phyloP scores from a whole-genome alignment of 345 rosid species.

The Salix brachista region DNA sequence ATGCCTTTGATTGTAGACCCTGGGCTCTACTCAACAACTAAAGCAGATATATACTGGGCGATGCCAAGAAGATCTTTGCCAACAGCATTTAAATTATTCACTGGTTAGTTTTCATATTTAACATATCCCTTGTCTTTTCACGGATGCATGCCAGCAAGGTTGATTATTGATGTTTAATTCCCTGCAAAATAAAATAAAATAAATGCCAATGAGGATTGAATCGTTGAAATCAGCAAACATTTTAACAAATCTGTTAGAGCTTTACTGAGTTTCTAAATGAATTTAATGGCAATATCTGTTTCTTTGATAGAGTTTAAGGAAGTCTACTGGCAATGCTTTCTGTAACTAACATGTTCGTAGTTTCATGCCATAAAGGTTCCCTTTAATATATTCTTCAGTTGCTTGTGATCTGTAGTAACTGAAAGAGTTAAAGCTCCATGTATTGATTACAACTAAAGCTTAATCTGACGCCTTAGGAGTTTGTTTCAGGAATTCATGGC shows the following conservation, averaged over 20 bases:
- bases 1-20: slow-evolving; percentile 96
- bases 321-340: not conserved
- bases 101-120: slow-evolving; percentile 53
- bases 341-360: not conserved
- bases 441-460: not conserved
- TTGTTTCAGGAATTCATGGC: not conserved
- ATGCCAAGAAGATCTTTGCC: slow-evolving; percentile 77
- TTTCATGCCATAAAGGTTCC: not conserved
- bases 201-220: not conserved
- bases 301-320: not conserved
- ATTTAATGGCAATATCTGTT: not conserved
- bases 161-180: not conserved
- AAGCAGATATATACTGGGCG: slow-evolving; percentile 76
- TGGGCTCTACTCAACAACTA: slow-evolving; percentile 69
- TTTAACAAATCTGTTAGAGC: not conserved
- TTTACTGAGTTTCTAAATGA: not conserved
- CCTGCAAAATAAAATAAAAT: not conserved
- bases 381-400: not conserved
- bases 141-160: not conserved
- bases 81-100: slow-evolving; percentile 77
- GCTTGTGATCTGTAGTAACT: not conserved
- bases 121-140: not conserved
- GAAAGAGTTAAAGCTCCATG: not conserved
- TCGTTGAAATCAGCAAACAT: not conserved
- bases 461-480: not conserved